A percentile compares a stretch with the other conserved stretches of the same genome.
These are phyloP conservation scores for Fusarium gaditjirri DNA, from an alignment of 2,329 filamentous ascomycete genomes.

Conservation along the genomic window DNA sequence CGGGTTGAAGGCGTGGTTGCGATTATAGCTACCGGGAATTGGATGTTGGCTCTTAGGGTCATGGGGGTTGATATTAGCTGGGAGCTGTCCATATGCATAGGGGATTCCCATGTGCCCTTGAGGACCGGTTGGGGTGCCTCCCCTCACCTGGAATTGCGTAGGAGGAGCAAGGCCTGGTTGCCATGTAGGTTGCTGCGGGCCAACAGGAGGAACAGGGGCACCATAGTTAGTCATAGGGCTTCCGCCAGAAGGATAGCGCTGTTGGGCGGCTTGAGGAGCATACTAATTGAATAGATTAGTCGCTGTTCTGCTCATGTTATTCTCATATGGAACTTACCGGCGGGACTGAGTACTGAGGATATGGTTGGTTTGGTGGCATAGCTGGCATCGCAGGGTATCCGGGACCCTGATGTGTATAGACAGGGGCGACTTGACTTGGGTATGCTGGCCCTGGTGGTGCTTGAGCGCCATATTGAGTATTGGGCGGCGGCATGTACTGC, in stretches of 20 bases:
- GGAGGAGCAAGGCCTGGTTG: conserved; percentile 50
- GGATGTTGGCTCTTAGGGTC: conserved; percentile 83
- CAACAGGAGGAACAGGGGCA: conserved; percentile 46
- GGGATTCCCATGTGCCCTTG: conserved; percentile 54
- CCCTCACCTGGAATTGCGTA: conserved; percentile 47
- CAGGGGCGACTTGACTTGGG: conserved; percentile 58
- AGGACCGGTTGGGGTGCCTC: conserved; percentile 47
- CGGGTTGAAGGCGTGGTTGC: conserved; percentile 86
- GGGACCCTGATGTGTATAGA: conserved; percentile 57
- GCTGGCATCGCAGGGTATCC: conserved; percentile 56
- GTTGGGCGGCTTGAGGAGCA: conserved; percentile 46
- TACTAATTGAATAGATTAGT: conserved; percentile 42
- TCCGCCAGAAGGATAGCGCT: conserved; percentile 47
- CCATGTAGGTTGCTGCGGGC: conserved; percentile 50
- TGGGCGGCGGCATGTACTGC: conserved; percentile 62
- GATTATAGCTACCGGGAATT: conserved; percentile 83
- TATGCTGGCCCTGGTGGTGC: conserved; percentile 56
- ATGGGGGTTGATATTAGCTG: conserved; percentile 74
- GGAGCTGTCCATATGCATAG: conserved; percentile 84
- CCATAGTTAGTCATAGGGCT: conserved; percentile 53
- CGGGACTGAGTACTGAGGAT: conserved; percentile 59
- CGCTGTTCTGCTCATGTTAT: not conserved
- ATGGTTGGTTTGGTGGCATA: conserved; percentile 56
- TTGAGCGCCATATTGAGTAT: conserved; percentile 55
- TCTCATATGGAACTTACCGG: conserved; percentile 53